These are phyloP conservation scores for Medicago ruthenica DNA, from an alignment of 306 rosid species.

Conservation along the genomic window DNA sequence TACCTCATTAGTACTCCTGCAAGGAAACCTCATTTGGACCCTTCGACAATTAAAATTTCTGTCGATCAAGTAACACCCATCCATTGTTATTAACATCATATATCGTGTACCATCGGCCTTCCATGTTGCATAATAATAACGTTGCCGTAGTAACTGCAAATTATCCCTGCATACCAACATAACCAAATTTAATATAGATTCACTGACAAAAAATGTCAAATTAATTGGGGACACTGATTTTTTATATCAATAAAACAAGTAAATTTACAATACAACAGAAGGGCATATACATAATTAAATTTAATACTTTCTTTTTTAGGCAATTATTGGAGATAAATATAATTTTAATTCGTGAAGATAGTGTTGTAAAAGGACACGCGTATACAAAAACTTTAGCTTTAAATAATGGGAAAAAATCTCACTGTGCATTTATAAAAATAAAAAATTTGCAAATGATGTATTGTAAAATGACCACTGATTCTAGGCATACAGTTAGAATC, in stretches of 20 bases:
- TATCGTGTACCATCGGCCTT: constrained; percentile 99
- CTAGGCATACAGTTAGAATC: neutral
- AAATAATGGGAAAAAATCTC: neutral
- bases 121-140: constrained; percentile 99
- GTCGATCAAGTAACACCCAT: constrained; percentile 95
- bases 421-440: neutral
- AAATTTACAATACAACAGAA: neutral
- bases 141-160: constrained; percentile 88
- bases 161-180: constrained; percentile 76
- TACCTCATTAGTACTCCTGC: constrained; percentile 84
- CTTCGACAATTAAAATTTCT: constrained; percentile 90
- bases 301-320: constrained; percentile 6
- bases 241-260: constrained; percentile 27
- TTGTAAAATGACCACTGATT: constrained; percentile 5
- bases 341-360: neutral
- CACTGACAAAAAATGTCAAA: constrained; percentile 23
- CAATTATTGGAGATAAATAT: neutral
- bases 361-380: neutral
- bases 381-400: neutral
- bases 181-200: constrained; percentile 38
- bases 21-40: constrained; percentile 99
- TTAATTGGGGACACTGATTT: neutral
- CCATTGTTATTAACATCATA: constrained; percentile 97
- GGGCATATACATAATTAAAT: neutral
- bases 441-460: neutral